Base-by-base conservation (phyloP, 1,284 basidiomycete genomes). In the Anthracocystis setariae region DNA sequence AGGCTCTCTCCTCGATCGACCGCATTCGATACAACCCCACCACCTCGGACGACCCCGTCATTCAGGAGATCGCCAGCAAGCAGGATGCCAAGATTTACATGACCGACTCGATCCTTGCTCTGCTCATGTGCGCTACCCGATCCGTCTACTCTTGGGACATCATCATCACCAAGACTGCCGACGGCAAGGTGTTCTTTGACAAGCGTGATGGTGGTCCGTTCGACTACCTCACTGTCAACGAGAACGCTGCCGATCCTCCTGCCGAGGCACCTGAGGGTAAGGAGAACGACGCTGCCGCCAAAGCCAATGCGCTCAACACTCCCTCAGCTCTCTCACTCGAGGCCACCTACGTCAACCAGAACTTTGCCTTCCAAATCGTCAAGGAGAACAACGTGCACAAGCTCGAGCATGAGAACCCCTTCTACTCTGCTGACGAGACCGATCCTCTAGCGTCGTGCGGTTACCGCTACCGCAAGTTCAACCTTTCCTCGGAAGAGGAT, bases 81-180 rank as follows among this genome's bases (percentile, higher is more conserved):
- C 53, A 46, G 52, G 40, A 82, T 92, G 91, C 88, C 93, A 70
- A 91, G 90, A 89, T 98, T 60, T 98, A 94, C 83, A 91, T 93
- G 21, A 98, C 95, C 37, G 96, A 98, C 86, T 90, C 91, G 69
- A 97, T 99, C 81, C 89, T 99, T 47, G 91, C 92, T 65, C 90
- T 97, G 18, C 89, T 99, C 71, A 98, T 99, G 96, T 93, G 91
- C 77, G 91, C 95, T 8, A 90, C 93, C 7, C 88, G 96, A 73
- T 94, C 94, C 15, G 92, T 97, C 63, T 95, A 98, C 85, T 95
- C 96, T 23, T 99, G 96, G 96, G 96, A 99, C 83, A 93, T 99
- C 68, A 91, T 98, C 71, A 91, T 98, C 76, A 88, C 93, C 49
- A 90, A 93, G 51, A 92, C 96, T 81, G 75, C 72, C 53, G 94